Conservation (phyloP, 2,329 filamentous ascomycete species). For the Fusarium protoensiforme region DNA sequence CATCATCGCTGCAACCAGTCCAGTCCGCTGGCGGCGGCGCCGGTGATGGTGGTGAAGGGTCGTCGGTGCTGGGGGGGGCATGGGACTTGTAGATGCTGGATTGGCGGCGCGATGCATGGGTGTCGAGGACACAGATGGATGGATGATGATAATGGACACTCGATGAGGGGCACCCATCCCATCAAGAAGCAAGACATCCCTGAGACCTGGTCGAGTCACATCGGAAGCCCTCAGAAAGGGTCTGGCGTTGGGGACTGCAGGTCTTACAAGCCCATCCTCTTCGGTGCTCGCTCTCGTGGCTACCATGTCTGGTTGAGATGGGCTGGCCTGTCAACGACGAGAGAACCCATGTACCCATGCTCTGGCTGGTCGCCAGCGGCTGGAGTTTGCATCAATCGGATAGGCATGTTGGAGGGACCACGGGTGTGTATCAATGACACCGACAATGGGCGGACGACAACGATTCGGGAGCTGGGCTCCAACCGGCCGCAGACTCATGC, state of each 20-base stretch:
- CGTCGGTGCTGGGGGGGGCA: conserved; percentile 8
- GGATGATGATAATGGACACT: conserved; percentile 12
- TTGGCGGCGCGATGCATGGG: conserved; percentile 35
- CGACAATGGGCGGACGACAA: conserved; percentile 20
- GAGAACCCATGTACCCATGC: conserved; percentile 30
- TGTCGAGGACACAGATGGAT: conserved; percentile 15
- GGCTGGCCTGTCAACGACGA: conserved; percentile 35
- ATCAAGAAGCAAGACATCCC: conserved; percentile 10
- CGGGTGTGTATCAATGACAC: conserved; percentile 31
- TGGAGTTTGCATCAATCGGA: conserved; percentile 32
- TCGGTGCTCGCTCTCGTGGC: conserved; percentile 38
- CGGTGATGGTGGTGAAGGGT: conserved; percentile 15
- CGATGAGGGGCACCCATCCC: conserved; percentile 13
- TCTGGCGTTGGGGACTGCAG: conserved; percentile 15
- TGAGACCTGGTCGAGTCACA: conserved; percentile 9
- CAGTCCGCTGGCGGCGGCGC: conserved; percentile 24
- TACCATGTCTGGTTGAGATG: conserved; percentile 39
- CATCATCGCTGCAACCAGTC: conserved; percentile 16
- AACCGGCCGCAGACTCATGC: conserved; percentile 37
- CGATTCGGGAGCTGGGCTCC: conserved; percentile 26
- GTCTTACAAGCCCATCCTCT: conserved; percentile 34
- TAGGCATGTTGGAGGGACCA: conserved; percentile 24
- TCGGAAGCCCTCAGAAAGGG: conserved; percentile 3
- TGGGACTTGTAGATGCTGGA: conserved; percentile 15
- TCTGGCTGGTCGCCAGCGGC: conserved; percentile 20